Evolutionary conservation across 1,139 yeast genomes (phyloP).

Genomic region (Diutina neorugosa): DNA sequence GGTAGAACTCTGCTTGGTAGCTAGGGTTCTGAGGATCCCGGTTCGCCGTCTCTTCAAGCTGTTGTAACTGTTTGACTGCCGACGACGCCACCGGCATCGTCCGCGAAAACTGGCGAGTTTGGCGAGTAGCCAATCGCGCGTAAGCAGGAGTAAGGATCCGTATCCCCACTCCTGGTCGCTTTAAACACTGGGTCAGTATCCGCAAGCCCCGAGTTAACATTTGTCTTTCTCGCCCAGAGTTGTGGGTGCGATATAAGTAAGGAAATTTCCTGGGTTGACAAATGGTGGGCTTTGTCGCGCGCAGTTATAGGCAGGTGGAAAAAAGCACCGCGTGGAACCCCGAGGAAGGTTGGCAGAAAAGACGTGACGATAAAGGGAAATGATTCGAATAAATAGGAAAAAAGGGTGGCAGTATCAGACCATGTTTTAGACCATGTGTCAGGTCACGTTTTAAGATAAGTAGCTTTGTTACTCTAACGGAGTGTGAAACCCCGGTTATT

Average conservation of each 20-base stretch:
- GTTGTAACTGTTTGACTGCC: neutral
- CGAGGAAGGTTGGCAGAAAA: neutral
- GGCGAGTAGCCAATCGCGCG: too few relatives aligned
- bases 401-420: too few relatives aligned
- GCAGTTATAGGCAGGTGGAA: neutral
- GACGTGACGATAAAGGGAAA: neutral
- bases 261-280: neutral
- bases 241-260: neutral
- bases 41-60: slow-evolving; percentile 75
- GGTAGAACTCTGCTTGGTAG: slow-evolving; percentile 75
- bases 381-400: too few relatives aligned
- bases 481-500: too few relatives aligned
- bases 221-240: neutral
- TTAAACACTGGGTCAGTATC: neutral
- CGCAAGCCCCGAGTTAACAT: neutral
- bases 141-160: too few relatives aligned
- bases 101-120: neutral
- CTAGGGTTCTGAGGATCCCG: slow-evolving; percentile 51
- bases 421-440: too few relatives aligned
- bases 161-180: neutral
- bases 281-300: neutral
- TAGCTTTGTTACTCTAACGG: too few relatives aligned
- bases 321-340: neutral
- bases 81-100: neutral
- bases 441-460: too few relatives aligned